Percentiles rank a stretch among this genome's conserved stretches.
Conservation (phyloP, 2,329 filamentous ascomycete species). For the Grosmannia serpens region DNA sequence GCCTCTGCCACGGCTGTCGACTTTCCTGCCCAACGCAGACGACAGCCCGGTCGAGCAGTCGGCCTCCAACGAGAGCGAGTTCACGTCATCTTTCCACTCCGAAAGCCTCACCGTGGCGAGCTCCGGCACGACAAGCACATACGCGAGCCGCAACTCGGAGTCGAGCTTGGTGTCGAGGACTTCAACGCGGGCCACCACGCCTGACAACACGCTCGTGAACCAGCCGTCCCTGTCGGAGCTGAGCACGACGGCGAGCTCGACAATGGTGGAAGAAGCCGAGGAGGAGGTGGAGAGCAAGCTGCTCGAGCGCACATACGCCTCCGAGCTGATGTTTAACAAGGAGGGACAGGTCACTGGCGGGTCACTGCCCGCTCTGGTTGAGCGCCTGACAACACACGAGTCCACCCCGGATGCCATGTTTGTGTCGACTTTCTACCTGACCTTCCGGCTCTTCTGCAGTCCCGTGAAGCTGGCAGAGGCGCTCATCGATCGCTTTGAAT, state of each 20-base stretch:
- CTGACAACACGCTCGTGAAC: slow-evolving; percentile 48
- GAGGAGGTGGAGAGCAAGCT: slow-evolving; percentile 73
- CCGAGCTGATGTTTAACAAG: slow-evolving; percentile 87
- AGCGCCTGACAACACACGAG: slow-evolving; percentile 85
- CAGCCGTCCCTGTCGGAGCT: slow-evolving; percentile 57
- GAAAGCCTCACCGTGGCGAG: slow-evolving; percentile 67
- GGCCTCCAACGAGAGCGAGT: slow-evolving; percentile 36
- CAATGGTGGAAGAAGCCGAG: slow-evolving; percentile 53
- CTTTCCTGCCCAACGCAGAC: slow-evolving; percentile 34
- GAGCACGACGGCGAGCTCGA: slow-evolving; percentile 53
- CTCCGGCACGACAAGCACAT: slow-evolving; percentile 68
- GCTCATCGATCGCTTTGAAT: slow-evolving; percentile 86
- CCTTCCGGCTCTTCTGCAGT: slow-evolving; percentile 85
- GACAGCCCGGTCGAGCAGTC: slow-evolving; percentile 35
- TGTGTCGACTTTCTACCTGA: slow-evolving; percentile 90
- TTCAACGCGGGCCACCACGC: slow-evolving; percentile 81
- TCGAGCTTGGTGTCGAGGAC: slow-evolving; percentile 68
- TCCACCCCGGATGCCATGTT: slow-evolving; percentile 86
- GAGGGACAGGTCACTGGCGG: slow-evolving; percentile 92
- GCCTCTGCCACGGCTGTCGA: slow-evolving; percentile 46
- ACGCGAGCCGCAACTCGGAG: slow-evolving; percentile 70
- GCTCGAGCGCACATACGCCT: slow-evolving; percentile 83
- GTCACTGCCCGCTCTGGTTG: slow-evolving; percentile 80
- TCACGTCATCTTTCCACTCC: slow-evolving; percentile 41
- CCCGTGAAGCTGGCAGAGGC: slow-evolving; percentile 67